Evolutionary conservation across 805 yeast species (phyloP).

Genomic region (Candida maltosa): DNA sequence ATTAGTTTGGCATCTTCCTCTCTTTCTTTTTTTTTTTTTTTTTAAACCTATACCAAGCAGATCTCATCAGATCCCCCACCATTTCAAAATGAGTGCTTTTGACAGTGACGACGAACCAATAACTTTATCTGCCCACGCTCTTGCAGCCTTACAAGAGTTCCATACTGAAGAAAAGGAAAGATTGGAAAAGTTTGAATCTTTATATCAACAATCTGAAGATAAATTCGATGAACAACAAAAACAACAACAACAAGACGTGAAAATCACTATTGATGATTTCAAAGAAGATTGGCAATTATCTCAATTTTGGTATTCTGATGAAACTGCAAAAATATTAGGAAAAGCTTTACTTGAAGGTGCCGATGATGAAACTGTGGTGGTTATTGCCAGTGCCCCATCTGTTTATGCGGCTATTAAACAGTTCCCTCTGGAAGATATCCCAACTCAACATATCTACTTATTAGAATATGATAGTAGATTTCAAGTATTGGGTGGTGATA

Average conservation of each 20-base stretch:
- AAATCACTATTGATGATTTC: conserved; percentile 69
- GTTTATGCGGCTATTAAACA: conserved; percentile 77
- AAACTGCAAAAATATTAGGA: conserved; percentile 67
- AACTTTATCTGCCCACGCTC: conserved; percentile 44
- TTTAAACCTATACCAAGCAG: neutral
- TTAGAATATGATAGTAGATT: conserved; percentile 81
- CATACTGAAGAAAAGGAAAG: conserved; percentile 59
- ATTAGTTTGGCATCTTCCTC: no score
- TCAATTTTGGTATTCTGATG: conserved; percentile 84
- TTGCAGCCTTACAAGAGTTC: conserved; percentile 63
- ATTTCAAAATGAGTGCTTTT: conserved; percentile 18
- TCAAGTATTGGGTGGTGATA: conserved; percentile 58
- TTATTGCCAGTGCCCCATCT: conserved; percentile 85
- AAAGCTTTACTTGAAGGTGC: conserved; percentile 76
- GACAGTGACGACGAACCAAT: conserved; percentile 44
- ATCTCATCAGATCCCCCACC: neutral
- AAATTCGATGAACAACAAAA: conserved; percentile 36
- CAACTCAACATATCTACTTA: conserved; percentile 68
- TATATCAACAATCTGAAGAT: conserved; percentile 58
- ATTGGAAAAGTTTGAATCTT: conserved; percentile 50
- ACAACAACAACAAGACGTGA: conserved; percentile 8
- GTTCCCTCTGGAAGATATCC: conserved; percentile 47
- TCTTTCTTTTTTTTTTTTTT: neutral
- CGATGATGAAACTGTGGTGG: conserved; percentile 64
- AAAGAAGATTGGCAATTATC: conserved; percentile 93